Percentiles rank a stretch among this genome's conserved stretches.
Conservation (phyloP, 768 basidiomycete species). For the Jaapia argillacea region DNA sequence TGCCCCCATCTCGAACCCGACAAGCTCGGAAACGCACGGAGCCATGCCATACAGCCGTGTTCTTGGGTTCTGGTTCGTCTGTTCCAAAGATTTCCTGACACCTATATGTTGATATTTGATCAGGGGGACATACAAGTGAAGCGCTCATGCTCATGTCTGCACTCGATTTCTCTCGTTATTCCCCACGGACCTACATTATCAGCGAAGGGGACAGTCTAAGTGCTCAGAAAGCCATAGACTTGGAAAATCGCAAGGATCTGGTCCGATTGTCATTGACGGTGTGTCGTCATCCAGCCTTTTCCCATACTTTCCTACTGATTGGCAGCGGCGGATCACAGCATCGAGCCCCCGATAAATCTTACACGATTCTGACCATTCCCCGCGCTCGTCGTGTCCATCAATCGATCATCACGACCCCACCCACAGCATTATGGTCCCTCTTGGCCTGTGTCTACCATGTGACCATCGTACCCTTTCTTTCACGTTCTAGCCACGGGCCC, state of each 20-base stretch:
- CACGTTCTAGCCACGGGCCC: slow-evolving; percentile 7
- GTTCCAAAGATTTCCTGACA: slow-evolving; percentile 2
- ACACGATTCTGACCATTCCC: slow-evolving; percentile 59
- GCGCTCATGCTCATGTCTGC: slow-evolving; percentile 62
- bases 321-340: too few relatives aligned
- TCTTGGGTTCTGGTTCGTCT: slow-evolving; percentile 81
- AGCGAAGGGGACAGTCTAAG: slow-evolving; percentile 79
- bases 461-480: slow-evolving; percentile 40
- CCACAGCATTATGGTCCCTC: slow-evolving; percentile 56
- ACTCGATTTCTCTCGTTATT: slow-evolving; percentile 68
- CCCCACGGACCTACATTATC: slow-evolving; percentile 69
- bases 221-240: slow-evolving; percentile 48
- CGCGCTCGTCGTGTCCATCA: slow-evolving; percentile 87
- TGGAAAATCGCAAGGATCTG: slow-evolving; percentile 42
- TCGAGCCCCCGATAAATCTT: too few relatives aligned
- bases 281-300: not conserved
- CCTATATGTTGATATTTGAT: slow-evolving; percentile 6
- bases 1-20: too few relatives aligned
- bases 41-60: slow-evolving; percentile 59
- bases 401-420: slow-evolving; percentile 54
- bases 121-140: slow-evolving; percentile 94
- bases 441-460: slow-evolving; percentile 50
- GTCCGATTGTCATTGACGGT: not conserved
- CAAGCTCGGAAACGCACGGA: slow-evolving; percentile 3
- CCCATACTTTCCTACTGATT: too few relatives aligned